Conservation (phyloP, 345 rosid genomes). For the Reutealis trisperma region DNA sequence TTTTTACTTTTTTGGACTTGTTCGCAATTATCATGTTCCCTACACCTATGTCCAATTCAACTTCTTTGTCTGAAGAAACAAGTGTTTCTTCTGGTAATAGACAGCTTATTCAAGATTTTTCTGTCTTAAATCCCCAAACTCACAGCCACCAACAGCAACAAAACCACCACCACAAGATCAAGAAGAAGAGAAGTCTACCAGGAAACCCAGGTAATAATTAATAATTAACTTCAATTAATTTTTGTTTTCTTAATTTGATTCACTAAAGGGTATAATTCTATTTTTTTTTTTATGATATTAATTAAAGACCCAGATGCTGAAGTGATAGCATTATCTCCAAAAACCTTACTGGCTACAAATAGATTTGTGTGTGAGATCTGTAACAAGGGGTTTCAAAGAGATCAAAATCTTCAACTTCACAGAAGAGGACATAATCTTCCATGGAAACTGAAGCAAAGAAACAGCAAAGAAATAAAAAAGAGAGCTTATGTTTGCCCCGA, state of each 20-base stretch:
- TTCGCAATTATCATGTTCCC: slow-evolving; percentile 57
- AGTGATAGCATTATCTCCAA: slow-evolving; percentile 88
- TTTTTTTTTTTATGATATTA: slow-evolving; percentile 2
- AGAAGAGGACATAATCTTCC: slow-evolving; percentile 96
- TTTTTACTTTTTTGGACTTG: slow-evolving; percentile 49
- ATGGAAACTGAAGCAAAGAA: slow-evolving; percentile 89
- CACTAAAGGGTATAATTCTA: neutral
- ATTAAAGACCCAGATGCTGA: slow-evolving; percentile 83
- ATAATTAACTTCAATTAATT: neutral
- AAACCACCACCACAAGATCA: slow-evolving; percentile 52
- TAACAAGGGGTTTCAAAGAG: slow-evolving; percentile 92
- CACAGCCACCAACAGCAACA: slow-evolving; percentile 37
- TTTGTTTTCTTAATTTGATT: neutral
- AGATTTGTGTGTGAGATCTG: slow-evolving; percentile 95
- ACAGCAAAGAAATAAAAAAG: slow-evolving; percentile 54
- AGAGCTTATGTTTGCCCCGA: slow-evolving; percentile 83
- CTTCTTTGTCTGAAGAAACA: slow-evolving; percentile 69
- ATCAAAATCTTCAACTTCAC: slow-evolving; percentile 93
- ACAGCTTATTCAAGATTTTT: slow-evolving; percentile 44
- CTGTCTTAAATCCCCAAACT: slow-evolving; percentile 41
- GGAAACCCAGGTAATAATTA: slow-evolving; percentile 76
- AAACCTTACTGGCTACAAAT: slow-evolving; percentile 74
- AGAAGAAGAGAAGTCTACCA: slow-evolving; percentile 87
- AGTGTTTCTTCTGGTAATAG: slow-evolving; percentile 64
- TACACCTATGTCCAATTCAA: slow-evolving; percentile 55